phyloP scores from a whole-genome alignment of 768 basidiomycete genomes.

The Mycena kentingensis region DNA sequence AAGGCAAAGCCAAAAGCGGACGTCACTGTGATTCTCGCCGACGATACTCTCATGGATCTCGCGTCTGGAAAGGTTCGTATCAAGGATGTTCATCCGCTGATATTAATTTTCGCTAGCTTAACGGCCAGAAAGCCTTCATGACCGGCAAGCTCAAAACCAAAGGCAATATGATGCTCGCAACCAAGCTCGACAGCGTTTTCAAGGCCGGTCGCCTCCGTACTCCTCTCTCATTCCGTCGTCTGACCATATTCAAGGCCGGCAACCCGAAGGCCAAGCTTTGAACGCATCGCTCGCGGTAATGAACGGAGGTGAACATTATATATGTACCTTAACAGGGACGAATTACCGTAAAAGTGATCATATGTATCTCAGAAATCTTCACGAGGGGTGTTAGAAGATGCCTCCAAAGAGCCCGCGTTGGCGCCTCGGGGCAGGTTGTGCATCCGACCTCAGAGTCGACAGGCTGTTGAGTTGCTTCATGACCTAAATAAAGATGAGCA shows the following conservation, averaged over 20 bases:
- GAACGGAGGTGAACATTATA: constrained; percentile 18
- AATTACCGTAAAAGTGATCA: background rate
- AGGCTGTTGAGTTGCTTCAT: constrained; percentile 95
- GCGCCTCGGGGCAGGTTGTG: constrained; percentile 70
- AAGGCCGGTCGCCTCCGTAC: constrained; percentile 51
- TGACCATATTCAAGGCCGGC: constrained; percentile 30
- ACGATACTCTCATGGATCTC: constrained; percentile 73
- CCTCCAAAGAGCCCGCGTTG: constrained; percentile 78
- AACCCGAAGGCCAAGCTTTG: constrained; percentile 54
- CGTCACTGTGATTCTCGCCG: constrained; percentile 77
- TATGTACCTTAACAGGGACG: constrained; percentile 11
- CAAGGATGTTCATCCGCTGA: background rate
- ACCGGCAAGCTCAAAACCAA: constrained; percentile 90
- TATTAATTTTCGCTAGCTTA: constrained; percentile 49
- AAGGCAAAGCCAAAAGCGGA: constrained; percentile 73
- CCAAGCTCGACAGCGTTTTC: constrained; percentile 83
- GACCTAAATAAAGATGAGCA: constrained; percentile 49
- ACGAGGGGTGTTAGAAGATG: constrained; percentile 57
- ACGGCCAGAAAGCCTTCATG: constrained; percentile 96
- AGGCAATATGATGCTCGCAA: constrained; percentile 93
- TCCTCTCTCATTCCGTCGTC: background rate
- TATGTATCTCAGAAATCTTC: background rate
- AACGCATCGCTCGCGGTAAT: too few relatives aligned
- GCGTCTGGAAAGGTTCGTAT: constrained; percentile 65
- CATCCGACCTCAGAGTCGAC: constrained; percentile 84